These are phyloP conservation scores for Teratosphaeria nubilosa DNA, from an alignment of 2,329 filamentous ascomycete species.

Conservation along the genomic window DNA sequence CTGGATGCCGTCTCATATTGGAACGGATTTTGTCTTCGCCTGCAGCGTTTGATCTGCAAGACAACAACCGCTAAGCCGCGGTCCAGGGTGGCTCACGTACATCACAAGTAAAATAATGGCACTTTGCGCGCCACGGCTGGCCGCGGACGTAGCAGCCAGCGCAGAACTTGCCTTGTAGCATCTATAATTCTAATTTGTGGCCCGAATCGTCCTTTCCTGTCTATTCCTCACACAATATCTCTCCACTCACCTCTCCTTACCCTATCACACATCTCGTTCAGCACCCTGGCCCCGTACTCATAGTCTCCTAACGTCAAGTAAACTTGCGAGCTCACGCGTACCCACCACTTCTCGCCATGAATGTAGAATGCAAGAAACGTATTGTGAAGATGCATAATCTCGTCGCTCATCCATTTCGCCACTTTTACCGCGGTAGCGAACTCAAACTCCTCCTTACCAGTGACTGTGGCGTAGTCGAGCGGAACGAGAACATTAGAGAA, in stretches of 20 bases:
- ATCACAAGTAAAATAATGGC: background rate
- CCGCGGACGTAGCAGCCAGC: background rate
- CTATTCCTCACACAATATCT: background rate
- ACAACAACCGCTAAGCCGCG: background rate
- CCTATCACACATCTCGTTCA: slow-evolving; percentile 48
- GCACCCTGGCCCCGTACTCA: slow-evolving; percentile 51
- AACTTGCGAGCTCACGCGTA: slow-evolving; percentile 66
- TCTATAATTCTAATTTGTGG: background rate
- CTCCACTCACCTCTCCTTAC: slow-evolving; percentile 37
- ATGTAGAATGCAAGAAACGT: slow-evolving; percentile 61
- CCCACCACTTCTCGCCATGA: slow-evolving; percentile 56
- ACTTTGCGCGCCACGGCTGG: background rate
- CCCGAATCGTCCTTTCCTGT: background rate
- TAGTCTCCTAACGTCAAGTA: slow-evolving; percentile 78
- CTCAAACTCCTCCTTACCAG: slow-evolving; percentile 14
- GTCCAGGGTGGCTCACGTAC: background rate
- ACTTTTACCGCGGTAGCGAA: slow-evolving; percentile 27
- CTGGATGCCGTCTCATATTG: background rate
- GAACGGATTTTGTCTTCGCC: background rate
- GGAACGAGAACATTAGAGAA: slow-evolving; percentile 57
- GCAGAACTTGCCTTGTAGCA: too few species aligned
- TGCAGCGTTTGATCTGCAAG: background rate
- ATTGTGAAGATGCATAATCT: slow-evolving; percentile 47
- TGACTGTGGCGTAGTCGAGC: slow-evolving; percentile 35
- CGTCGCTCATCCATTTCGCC: slow-evolving; percentile 31